These are phyloP conservation scores for Epichloe scottii DNA, from an alignment of 2,329 filamentous ascomycete species.

Conservation along the genomic window DNA sequence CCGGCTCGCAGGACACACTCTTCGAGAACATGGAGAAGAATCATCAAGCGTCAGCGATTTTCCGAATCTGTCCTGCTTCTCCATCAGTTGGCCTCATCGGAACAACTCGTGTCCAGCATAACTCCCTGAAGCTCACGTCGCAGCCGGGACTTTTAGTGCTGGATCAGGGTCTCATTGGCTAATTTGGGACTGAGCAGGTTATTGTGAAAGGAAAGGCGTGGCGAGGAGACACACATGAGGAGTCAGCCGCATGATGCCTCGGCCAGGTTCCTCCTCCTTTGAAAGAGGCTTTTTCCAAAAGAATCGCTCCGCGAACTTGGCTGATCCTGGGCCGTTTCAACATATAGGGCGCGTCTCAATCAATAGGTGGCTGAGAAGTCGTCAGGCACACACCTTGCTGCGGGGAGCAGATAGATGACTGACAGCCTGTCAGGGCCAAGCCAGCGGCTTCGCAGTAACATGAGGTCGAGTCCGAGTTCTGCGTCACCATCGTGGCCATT, in stretches of 20 bases:
- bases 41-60: not conserved
- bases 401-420: not conserved
- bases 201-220: not conserved
- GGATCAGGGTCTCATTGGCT: not conserved
- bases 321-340: not conserved
- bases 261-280: not conserved
- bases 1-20: not conserved
- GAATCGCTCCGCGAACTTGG: not conserved
- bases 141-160: too few relatives aligned
- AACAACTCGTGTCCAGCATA: too few relatives aligned
- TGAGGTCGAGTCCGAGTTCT: not conserved
- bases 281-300: not conserved
- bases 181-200: not conserved
- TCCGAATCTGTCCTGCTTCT: not conserved
- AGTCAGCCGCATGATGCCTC: not conserved
- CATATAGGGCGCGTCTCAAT: not conserved
- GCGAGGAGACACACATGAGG: not conserved
- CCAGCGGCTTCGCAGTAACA: not conserved
- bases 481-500: not conserved
- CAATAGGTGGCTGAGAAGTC: slow-evolving; percentile 2
- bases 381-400: not conserved
- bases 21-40: not conserved
- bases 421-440: not conserved
- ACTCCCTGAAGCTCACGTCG: too few relatives aligned
- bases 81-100: too few relatives aligned